Percentiles rank a stretch among this genome's conserved stretches.
Evolutionary conservation across 495 filamentous ascomycete genomes (phyloP).

Genomic region (Aspergillus saccharolyticus): DNA sequence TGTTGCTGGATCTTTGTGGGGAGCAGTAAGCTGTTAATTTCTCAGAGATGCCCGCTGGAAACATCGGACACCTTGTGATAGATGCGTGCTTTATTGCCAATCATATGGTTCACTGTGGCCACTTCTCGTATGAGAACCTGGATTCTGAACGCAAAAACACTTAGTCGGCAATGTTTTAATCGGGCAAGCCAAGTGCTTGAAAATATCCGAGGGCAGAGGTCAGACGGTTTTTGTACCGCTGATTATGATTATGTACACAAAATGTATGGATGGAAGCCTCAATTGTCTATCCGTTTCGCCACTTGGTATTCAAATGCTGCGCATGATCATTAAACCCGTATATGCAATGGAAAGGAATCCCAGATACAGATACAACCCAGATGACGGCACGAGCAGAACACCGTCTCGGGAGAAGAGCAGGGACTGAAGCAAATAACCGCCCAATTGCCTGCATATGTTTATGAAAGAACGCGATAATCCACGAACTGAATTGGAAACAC

Average conservation of each 20-base stretch:
- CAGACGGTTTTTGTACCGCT: conserved; percentile 2
- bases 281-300: conserved; percentile 17
- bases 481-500: neutral
- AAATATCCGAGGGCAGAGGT: neutral
- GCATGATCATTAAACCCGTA: conserved; percentile 9
- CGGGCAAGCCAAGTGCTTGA: neutral
- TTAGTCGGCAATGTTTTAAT: neutral
- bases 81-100: too few species aligned
- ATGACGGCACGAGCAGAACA: neutral
- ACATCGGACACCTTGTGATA: neutral
- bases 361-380: conserved; percentile 1
- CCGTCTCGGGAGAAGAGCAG: neutral
- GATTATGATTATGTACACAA: conserved; percentile 25
- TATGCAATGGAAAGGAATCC: conserved; percentile 18
- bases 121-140: neutral
- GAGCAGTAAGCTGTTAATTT: conserved; percentile 25
- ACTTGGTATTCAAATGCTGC: conserved; percentile 11
- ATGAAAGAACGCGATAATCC: neutral
- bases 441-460: neutral
- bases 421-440: neutral
- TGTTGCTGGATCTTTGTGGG: conserved; percentile 58
- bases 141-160: neutral
- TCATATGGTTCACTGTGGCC: neutral
- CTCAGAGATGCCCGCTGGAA: neutral
- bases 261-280: conserved; percentile 12